A percentile compares a stretch with the other conserved stretches of the same genome.
phyloP scores from a whole-genome alignment of 2,329 filamentous ascomycete species.

The Chalara sp. region DNA sequence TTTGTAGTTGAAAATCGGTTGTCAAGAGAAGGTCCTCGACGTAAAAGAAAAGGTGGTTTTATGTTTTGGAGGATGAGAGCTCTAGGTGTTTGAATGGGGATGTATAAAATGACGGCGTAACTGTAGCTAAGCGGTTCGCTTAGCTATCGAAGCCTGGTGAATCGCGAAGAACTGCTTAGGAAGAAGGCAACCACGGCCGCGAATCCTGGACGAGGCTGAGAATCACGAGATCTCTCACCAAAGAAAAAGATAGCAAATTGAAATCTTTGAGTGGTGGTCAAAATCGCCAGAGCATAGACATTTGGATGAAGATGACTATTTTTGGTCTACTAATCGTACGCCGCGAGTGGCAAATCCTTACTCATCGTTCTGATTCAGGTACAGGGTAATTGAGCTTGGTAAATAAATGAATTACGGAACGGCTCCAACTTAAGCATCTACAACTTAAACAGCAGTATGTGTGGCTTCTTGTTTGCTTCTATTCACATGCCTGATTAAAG shows the following conservation, averaged over 20 bases:
- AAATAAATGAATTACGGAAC: no score
- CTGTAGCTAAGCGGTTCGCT: background rate
- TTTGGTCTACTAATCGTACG: no score
- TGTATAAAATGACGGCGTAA: background rate
- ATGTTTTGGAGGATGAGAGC: background rate
- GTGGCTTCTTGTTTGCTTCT: no score
- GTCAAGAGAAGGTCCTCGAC: slow-evolving; percentile 7
- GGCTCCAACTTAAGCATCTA: no score
- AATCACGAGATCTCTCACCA: background rate
- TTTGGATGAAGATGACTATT: no score
- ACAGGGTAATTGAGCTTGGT: no score
- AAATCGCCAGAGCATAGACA: background rate
- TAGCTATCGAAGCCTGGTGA: background rate
- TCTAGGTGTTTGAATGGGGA: slow-evolving; percentile 10
- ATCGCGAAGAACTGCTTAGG: background rate
- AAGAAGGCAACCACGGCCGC: background rate
- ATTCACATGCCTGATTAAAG: no score
- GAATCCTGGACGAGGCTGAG: background rate
- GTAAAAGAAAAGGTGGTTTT: slow-evolving; percentile 6
- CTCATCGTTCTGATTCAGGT: no score
- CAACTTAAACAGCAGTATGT: no score
- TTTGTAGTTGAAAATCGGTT: background rate
- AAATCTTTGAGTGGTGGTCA: background rate
- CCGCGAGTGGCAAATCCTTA: no score
- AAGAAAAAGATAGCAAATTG: background rate